Conservation (phyloP, 345 rosid species). For the Populus simonii region DNA sequence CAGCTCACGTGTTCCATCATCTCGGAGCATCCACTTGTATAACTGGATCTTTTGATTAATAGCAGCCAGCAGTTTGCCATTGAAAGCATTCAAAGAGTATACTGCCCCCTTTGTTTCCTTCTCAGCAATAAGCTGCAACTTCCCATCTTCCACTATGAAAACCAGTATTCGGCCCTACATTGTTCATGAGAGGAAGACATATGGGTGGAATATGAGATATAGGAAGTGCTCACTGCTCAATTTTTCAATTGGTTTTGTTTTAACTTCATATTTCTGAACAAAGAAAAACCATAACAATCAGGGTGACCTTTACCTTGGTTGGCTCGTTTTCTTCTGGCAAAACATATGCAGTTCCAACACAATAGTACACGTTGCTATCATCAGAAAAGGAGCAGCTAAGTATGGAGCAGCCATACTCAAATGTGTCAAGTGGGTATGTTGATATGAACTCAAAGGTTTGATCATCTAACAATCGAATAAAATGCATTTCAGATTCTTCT, state of each 20-base stretch:
- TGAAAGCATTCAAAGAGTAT: slow-evolving; percentile 79
- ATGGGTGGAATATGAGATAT: too few relatives aligned
- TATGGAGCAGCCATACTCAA: slow-evolving; percentile 85
- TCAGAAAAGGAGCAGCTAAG: slow-evolving; percentile 89
- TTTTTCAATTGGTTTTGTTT: too few relatives aligned
- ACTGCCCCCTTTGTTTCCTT: slow-evolving; percentile 95
- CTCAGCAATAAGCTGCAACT: slow-evolving; percentile 79
- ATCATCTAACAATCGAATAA: slow-evolving; percentile 75
- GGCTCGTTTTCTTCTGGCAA: slow-evolving; percentile 89
- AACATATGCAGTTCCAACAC: slow-evolving; percentile 94
- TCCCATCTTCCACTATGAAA: slow-evolving; percentile 81
- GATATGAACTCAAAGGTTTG: slow-evolving; percentile 81
- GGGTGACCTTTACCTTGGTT: slow-evolving; percentile 52
- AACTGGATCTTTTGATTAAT: slow-evolving; percentile 89
- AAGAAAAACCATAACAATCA: not conserved
- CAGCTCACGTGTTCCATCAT: slow-evolving; percentile 79
- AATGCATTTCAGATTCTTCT: slow-evolving; percentile 81
- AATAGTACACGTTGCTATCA: slow-evolving; percentile 71
- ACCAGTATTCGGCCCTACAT: slow-evolving; percentile 83
- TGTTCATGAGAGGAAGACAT: not conserved
- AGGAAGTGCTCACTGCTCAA: not conserved
- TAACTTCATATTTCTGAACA: too few relatives aligned
- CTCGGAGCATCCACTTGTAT: slow-evolving; percentile 90
- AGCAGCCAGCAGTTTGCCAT: slow-evolving; percentile 89
- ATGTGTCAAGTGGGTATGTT: slow-evolving; percentile 74